phyloP scores from a whole-genome alignment of 176 grass and related monocot genomes.

The Olyra latifolia region DNA sequence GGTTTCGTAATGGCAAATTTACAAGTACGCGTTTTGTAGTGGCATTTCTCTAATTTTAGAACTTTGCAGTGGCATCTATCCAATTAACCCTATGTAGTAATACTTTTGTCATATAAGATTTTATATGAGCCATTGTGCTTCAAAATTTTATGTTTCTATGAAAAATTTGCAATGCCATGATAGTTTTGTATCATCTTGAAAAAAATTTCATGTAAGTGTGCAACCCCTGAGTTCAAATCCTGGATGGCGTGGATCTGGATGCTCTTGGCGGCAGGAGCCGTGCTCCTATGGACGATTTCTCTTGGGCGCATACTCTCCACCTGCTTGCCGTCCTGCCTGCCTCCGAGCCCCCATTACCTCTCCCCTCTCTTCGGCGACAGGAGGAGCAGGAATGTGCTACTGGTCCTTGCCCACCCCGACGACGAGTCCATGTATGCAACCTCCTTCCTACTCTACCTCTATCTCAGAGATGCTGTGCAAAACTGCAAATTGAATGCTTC shows the following conservation, averaged over 20 bases:
- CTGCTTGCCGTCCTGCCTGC: background rate
- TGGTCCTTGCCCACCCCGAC: conserved; percentile 89
- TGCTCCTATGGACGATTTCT: conserved; percentile 57
- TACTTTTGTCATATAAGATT: too few species aligned
- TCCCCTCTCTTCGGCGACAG: conserved; percentile 22
- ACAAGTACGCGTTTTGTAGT: too few species aligned
- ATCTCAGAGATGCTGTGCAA: background rate
- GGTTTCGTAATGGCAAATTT: too few species aligned
- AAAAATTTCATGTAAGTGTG: too few species aligned
- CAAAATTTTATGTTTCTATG: too few species aligned
- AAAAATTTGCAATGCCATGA: too few species aligned
- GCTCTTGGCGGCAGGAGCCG: background rate
- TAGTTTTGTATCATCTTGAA: too few species aligned
- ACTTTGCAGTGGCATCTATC: too few species aligned
- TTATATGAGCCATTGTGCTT: too few species aligned
- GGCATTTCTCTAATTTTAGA: too few species aligned
- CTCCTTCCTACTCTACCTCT: background rate
- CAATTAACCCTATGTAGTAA: too few species aligned
- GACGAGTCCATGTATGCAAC: conserved; percentile 77
- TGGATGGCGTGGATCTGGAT: conserved; percentile 40
- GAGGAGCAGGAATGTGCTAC: conserved; percentile 66
- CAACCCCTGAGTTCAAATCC: too few species aligned
- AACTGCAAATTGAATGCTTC: background rate
- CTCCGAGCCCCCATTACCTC: conserved; percentile 22
- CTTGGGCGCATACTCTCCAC: conserved; percentile 44